A percentile compares a stretch with the other conserved stretches of the same genome.
Evolutionary conservation across 129 eudicot species (phyloP).

Genomic region (Helianthus tuberosus): DNA sequence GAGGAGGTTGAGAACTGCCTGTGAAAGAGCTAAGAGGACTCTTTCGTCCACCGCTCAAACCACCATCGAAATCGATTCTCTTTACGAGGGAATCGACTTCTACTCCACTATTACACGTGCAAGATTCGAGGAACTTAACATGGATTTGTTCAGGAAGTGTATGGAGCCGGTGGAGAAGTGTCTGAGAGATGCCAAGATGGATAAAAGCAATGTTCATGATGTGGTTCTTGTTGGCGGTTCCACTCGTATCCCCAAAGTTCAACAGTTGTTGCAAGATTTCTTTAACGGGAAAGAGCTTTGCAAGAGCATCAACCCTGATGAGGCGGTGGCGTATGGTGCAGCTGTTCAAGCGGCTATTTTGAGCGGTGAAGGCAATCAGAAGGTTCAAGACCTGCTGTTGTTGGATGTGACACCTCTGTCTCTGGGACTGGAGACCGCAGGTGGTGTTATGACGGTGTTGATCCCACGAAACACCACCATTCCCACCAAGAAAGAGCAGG

Average conservation of each 20-base stretch:
- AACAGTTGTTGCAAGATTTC: conserved; percentile 75
- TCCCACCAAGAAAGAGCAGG: conserved; percentile 87
- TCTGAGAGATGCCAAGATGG: conserved; percentile 91
- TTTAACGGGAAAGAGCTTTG: conserved; percentile 83
- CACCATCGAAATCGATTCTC: conserved; percentile 76
- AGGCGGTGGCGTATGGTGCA: conserved; percentile 89
- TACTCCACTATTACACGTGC: conserved; percentile 89
- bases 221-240: conserved; percentile 91
- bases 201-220: conserved; percentile 74
- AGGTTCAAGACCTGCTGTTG: conserved; percentile 74
- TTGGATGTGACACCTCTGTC: conserved; percentile 84
- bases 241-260: conserved; percentile 83
- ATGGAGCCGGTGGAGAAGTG: conserved; percentile 95
- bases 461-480: conserved; percentile 82
- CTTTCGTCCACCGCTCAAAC: conserved; percentile 91
- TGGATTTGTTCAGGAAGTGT: conserved; percentile 82
- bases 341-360: conserved; percentile 81
- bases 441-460: conserved; percentile 81
- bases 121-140: conserved; percentile 80
- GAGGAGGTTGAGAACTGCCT: conserved; percentile 75
- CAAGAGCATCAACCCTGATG: conserved; percentile 90
- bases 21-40: conserved; percentile 85
- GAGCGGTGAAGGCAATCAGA: conserved; percentile 82
- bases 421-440: conserved; percentile 77
- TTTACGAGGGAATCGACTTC: conserved; percentile 77